These are phyloP conservation scores for Cercospora brassicicola DNA, from an alignment of 2,329 filamentous ascomycete genomes.

Conservation along the genomic window DNA sequence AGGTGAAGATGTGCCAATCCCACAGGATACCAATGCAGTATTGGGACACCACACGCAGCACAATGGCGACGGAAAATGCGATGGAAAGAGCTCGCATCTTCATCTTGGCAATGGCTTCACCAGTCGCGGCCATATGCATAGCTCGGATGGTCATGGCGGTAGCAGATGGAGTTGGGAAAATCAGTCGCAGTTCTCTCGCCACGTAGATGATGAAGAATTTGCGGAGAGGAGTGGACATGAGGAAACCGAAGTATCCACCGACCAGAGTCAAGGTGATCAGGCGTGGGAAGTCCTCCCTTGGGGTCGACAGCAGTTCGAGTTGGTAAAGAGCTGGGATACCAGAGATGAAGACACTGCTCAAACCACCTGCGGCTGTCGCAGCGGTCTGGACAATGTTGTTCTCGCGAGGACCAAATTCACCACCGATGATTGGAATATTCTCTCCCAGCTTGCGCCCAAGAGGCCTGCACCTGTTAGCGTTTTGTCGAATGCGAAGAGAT, in stretches of 20 bases:
- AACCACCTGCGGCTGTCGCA: conserved; percentile 60
- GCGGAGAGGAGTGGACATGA: conserved; percentile 44
- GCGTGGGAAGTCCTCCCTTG: conserved; percentile 57
- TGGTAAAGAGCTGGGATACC: conserved; percentile 63
- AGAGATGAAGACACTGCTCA: conserved; percentile 59
- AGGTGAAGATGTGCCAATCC: conserved; percentile 44
- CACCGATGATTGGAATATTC: conserved; percentile 55
- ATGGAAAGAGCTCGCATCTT: conserved; percentile 59
- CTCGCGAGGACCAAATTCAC: conserved; percentile 60
- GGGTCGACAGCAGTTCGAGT: conserved; percentile 53
- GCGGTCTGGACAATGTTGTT: conserved; percentile 63
- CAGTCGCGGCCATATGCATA: conserved; percentile 60
- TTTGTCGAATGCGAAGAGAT: background rate
- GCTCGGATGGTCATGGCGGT: conserved; percentile 62
- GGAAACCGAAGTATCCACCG: conserved; percentile 64
- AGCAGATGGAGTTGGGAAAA: conserved; percentile 62
- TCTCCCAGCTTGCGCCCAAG: conserved; percentile 52
- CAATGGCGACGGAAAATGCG: conserved; percentile 54
- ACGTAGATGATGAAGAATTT: conserved; percentile 70
- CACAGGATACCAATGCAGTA: conserved; percentile 62
- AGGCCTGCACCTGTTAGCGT: conserved; percentile 30
- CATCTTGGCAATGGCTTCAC: conserved; percentile 54
- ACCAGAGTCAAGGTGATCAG: conserved; percentile 63
- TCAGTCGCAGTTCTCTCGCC: conserved; percentile 59
- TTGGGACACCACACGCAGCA: conserved; percentile 58